These are phyloP conservation scores for Nelumbo lutea DNA, from an alignment of 164 flowering plant species.

Conservation along the genomic window DNA sequence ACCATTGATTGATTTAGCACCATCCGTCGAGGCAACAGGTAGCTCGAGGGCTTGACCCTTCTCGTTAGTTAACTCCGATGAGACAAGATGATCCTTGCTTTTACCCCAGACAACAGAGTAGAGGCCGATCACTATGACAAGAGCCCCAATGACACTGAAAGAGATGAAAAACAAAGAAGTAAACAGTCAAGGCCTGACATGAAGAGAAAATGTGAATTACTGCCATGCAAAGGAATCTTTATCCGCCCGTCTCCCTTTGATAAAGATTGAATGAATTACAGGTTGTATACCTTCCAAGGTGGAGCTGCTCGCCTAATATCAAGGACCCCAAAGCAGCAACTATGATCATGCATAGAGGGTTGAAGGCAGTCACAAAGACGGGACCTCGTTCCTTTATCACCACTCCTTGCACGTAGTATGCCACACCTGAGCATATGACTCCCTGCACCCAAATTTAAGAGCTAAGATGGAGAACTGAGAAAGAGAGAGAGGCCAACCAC, in stretches of 20 bases:
- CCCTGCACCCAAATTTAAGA: slow-evolving; percentile 43
- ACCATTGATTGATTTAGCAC: background rate
- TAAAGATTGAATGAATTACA: background rate
- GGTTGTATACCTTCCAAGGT: slow-evolving; percentile 71
- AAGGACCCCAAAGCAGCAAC: slow-evolving; percentile 58
- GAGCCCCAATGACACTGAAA: slow-evolving; percentile 46
- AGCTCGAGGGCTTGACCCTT: slow-evolving; percentile 24
- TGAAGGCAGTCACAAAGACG: slow-evolving; percentile 77
- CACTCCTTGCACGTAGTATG: slow-evolving; percentile 74
- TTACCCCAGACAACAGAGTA: slow-evolving; percentile 62
- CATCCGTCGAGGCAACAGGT: slow-evolving; percentile 17
- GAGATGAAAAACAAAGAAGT: background rate
- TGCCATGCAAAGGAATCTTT: background rate
- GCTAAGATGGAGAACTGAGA: no score
- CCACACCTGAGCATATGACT: slow-evolving; percentile 70
- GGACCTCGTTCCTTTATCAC: slow-evolving; percentile 74
- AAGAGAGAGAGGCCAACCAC: no score
- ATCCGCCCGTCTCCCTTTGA: background rate
- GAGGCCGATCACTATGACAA: slow-evolving; percentile 45
- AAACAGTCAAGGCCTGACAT: background rate
- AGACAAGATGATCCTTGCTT: slow-evolving; percentile 33
- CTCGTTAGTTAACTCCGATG: slow-evolving; percentile 4
- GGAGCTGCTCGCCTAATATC: slow-evolving; percentile 57
- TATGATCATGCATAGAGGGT: slow-evolving; percentile 81
- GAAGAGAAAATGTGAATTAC: background rate